A percentile compares a stretch with the other conserved stretches of the same genome.
phyloP scores from a whole-genome alignment of 202 grass and related monocot genomes.

The Sporobolus alterniflorus region DNA sequence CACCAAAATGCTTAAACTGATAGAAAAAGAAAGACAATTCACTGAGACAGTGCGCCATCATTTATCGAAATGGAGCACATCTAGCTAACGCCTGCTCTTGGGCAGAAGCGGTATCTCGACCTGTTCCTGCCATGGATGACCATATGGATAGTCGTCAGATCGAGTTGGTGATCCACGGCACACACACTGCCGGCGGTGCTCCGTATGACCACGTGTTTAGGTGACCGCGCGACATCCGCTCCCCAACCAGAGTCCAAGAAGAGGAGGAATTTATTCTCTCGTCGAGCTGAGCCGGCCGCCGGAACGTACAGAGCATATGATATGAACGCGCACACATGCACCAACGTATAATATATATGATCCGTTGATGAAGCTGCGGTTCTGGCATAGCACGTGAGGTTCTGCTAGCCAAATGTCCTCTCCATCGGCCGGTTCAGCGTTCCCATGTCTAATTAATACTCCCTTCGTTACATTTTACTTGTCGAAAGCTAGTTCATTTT shows the following conservation, averaged over 20 bases:
- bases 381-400: background rate
- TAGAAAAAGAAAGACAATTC: no score
- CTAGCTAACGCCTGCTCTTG: background rate
- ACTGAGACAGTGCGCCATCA: no score
- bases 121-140: background rate
- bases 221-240: constrained; percentile 30
- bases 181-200: background rate
- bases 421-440: background rate
- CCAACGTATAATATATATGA: background rate
- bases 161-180: background rate
- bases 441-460: background rate
- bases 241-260: constrained; percentile 6
- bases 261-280: constrained; percentile 31
- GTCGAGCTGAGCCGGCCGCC: background rate
- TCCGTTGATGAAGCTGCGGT: background rate
- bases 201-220: constrained; percentile 27
- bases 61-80: no score
- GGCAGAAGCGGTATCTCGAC: background rate
- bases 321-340: constrained; percentile 12
- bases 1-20: no score
- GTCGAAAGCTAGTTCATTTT: no score
- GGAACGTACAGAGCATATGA: background rate
- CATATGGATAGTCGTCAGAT: background rate
- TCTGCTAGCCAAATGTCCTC: background rate
- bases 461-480: no score